These are phyloP conservation scores for Thelonectria discophora DNA, from an alignment of 2,329 filamentous ascomycete genomes.

Conservation along the genomic window DNA sequence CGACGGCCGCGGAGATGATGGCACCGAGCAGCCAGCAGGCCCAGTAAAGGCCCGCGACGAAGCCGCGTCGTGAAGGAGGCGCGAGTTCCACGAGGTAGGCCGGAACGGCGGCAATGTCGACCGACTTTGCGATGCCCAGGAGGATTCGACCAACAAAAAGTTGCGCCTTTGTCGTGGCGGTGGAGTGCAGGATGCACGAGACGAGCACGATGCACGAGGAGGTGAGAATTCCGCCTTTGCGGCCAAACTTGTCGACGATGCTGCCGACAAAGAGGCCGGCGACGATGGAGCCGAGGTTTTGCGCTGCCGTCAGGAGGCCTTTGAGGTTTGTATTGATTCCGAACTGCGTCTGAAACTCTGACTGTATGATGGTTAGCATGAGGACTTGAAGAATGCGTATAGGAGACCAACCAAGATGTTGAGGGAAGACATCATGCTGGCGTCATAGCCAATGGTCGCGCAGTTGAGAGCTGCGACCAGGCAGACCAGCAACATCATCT, in stretches of 20 bases:
- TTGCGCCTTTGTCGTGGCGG: constrained; percentile 16
- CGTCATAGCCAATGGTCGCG: constrained; percentile 21
- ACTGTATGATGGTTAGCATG: constrained; percentile 4
- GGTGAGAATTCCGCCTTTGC: constrained; percentile 21
- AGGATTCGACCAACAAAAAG: constrained; percentile 25
- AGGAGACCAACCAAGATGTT: constrained; percentile 21
- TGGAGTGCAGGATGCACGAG: constrained; percentile 22
- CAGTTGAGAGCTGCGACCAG: constrained; percentile 24
- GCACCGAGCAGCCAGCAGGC: constrained; percentile 25
- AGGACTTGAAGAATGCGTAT: too few species aligned
- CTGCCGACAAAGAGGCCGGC: constrained; percentile 18
- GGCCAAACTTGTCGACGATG: constrained; percentile 20
- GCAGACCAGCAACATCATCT: constrained; percentile 19
- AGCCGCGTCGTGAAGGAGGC: constrained; percentile 22
- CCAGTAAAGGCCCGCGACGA: constrained; percentile 25
- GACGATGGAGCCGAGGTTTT: constrained; percentile 23
- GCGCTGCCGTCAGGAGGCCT: constrained; percentile 22
- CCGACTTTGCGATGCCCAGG: constrained; percentile 23
- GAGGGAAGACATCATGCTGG: constrained; percentile 22
- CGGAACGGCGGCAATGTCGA: constrained; percentile 23
- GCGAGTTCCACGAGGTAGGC: constrained; percentile 26
- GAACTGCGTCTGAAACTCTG: constrained; percentile 19
- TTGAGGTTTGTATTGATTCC: constrained; percentile 20
- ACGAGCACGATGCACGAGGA: constrained; percentile 21
- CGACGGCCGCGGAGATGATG: constrained; percentile 18